Evolutionary conservation across 169 alveolate species (phyloP).

Genomic region (Plasmodium chabaudi): DNA sequence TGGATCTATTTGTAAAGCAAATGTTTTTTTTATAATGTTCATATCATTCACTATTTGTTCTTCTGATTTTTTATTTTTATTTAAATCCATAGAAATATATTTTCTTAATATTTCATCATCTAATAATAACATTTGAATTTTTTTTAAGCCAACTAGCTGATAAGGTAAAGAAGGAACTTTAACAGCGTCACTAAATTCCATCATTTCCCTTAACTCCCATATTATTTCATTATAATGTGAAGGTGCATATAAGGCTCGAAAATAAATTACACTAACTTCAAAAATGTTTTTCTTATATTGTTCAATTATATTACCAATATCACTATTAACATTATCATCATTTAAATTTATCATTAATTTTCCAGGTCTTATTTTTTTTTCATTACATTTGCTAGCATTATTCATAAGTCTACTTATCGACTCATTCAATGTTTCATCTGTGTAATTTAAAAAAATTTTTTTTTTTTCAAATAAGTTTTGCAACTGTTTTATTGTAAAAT

Average conservation of each 20-base stretch:
- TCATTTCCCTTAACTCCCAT: constrained; percentile 83
- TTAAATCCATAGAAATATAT: constrained; percentile 34
- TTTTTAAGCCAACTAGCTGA: constrained; percentile 87
- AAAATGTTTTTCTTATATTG: constrained; percentile 3
- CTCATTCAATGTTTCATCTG: constrained; percentile 21
- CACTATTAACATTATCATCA: neutral
- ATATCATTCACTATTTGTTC: constrained; percentile 35
- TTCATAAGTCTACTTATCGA: constrained; percentile 16
- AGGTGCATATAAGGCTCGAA: constrained; percentile 83
- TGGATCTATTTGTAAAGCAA: constrained; percentile 76
- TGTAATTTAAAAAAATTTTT: constrained; percentile 48
- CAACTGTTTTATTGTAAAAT: constrained; percentile 32
- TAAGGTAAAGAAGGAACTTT: constrained; percentile 85
- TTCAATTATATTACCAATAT: neutral
- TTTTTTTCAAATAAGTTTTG: constrained; percentile 41
- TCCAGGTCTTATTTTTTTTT: constrained; percentile 5
- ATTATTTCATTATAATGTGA: constrained; percentile 79
- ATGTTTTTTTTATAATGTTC: constrained; percentile 45
- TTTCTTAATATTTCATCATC: constrained; percentile 72
- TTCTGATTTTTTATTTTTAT: constrained; percentile 41
- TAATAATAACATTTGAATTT: constrained; percentile 84
- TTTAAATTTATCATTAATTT: constrained; percentile 27
- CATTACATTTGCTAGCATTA: neutral
- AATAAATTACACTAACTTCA: constrained; percentile 84
- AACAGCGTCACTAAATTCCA: constrained; percentile 86